A percentile compares a stretch with the other conserved stretches of the same genome.
These are phyloP conservation scores for Pythium rishiriense DNA, from an alignment of 352 stramenopile species.

Conservation along the genomic window DNA sequence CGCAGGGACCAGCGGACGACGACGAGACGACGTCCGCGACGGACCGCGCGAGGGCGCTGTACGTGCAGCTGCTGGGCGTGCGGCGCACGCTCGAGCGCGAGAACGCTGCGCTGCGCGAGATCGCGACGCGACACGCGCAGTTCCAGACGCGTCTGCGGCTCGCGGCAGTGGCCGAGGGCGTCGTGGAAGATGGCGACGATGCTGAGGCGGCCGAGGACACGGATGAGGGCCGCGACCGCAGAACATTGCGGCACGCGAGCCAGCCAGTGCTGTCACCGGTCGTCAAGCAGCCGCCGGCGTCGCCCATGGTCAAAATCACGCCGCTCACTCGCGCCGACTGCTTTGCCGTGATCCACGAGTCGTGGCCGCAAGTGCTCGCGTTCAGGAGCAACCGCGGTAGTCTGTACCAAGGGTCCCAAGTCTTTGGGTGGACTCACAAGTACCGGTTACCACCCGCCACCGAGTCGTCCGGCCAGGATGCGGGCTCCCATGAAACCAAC, in stretches of 20 bases:
- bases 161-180: not conserved
- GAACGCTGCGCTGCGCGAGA: slow-evolving; percentile 30
- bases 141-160: slow-evolving; percentile 34
- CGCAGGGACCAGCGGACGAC: not conserved
- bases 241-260: not conserved
- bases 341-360: slow-evolving; percentile 39
- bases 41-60: slow-evolving; percentile 20
- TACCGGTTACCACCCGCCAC: slow-evolving; percentile 14
- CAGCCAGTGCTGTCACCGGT: slow-evolving; percentile 2
- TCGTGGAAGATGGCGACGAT: slow-evolving; percentile 5
- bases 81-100: slow-evolving; percentile 34
- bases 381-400: slow-evolving; percentile 53
- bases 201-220: slow-evolving; percentile 23
- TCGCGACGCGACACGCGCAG: slow-evolving; percentile 29
- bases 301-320: slow-evolving; percentile 10
- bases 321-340: slow-evolving; percentile 21
- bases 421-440: slow-evolving; percentile 71
- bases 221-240: not conserved
- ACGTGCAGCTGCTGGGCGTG: slow-evolving; percentile 33
- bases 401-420: slow-evolving; percentile 46
- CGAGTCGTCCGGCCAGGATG: not conserved
- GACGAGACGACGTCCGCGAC: not conserved
- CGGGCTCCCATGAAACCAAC: too few relatives aligned
- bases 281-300: slow-evolving; percentile 8
- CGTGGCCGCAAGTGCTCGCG: slow-evolving; percentile 20